These are phyloP conservation scores for Fusarium compactum DNA, from an alignment of 2,329 filamentous ascomycete genomes.

Conservation along the genomic window DNA sequence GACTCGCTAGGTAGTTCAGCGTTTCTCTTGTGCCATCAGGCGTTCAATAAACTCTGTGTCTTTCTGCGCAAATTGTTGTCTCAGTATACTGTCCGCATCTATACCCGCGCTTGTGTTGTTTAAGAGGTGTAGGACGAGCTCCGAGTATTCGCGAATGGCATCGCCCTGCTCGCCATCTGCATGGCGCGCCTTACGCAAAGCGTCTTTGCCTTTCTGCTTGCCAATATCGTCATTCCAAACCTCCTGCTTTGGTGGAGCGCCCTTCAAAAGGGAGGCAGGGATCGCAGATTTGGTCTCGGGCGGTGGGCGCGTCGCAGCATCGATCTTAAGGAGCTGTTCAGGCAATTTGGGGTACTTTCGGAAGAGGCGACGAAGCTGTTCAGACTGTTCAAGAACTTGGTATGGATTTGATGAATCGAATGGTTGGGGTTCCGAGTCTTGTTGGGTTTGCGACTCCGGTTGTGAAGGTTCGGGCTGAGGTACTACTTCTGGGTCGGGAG, in stretches of 20 bases:
- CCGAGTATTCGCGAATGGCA: conserved; percentile 70
- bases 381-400: conserved; percentile 62
- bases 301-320: conserved; percentile 63
- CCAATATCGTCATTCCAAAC: conserved; percentile 71
- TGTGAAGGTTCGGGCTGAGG: conserved; percentile 39
- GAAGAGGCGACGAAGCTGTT: conserved; percentile 65
- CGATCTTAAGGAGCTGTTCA: conserved; percentile 61
- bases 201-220: conserved; percentile 66
- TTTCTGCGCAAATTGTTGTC: conserved; percentile 60
- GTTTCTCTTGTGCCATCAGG: conserved; percentile 61
- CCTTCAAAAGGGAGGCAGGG: conserved; percentile 51
- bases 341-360: conserved; percentile 64
- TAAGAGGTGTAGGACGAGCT: conserved; percentile 66
- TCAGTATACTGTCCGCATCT: conserved; percentile 55
- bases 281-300: conserved; percentile 47
- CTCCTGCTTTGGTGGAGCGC: conserved; percentile 52
- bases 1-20: conserved; percentile 31
- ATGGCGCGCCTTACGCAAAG: conserved; percentile 63
- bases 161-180: conserved; percentile 68
- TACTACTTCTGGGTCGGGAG: conserved; percentile 51
- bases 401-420: conserved; percentile 59
- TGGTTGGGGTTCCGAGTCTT: not conserved
- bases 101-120: conserved; percentile 48
- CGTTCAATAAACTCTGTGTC: conserved; percentile 63
- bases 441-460: conserved; percentile 4